Evolutionary conservation across 352 stramenopile genomes (phyloP).

Genomic region (Pythium rishiriense): DNA sequence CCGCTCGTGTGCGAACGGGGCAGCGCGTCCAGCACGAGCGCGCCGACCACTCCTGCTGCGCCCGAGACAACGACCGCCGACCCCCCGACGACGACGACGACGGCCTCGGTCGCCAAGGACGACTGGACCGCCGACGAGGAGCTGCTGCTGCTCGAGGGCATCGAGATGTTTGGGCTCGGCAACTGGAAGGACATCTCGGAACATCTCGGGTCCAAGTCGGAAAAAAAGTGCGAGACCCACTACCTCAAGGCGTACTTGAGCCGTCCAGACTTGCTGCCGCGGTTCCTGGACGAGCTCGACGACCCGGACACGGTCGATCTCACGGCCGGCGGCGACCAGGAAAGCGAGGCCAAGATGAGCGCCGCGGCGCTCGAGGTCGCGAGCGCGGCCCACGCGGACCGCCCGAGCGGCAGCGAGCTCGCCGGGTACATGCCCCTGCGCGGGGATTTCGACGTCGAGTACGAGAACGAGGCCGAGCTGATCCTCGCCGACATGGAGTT

Average conservation of each 20-base stretch:
- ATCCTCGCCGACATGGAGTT: slow-evolving; percentile 96
- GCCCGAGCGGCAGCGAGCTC: slow-evolving; percentile 54
- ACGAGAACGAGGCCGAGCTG: slow-evolving; percentile 97
- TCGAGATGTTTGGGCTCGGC: slow-evolving; percentile 95
- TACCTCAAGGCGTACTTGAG: slow-evolving; percentile 85
- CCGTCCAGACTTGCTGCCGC: slow-evolving; percentile 54
- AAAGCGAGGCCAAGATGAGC: slow-evolving; percentile 25
- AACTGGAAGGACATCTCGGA: slow-evolving; percentile 96
- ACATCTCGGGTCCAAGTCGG: slow-evolving; percentile 81
- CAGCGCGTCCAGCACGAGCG: background rate
- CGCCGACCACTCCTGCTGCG: background rate
- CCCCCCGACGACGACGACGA: too few species aligned
- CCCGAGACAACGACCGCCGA: background rate
- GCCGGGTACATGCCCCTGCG: slow-evolving; percentile 96
- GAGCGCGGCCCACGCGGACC: slow-evolving; percentile 24
- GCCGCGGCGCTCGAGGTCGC: slow-evolving; percentile 22
- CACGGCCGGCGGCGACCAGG: slow-evolving; percentile 23
- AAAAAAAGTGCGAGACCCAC: slow-evolving; percentile 89
- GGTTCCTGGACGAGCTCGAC: slow-evolving; percentile 56
- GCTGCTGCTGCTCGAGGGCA: slow-evolving; percentile 94
- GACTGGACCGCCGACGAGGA: slow-evolving; percentile 96
- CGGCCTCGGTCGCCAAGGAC: slow-evolving; percentile 4
- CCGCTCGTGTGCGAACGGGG: slow-evolving; percentile 59
- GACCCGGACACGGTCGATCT: slow-evolving; percentile 31
- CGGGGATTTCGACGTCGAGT: slow-evolving; percentile 98